Conservation (phyloP, 2,329 filamentous ascomycete species). For the Xylariaceae sp. region DNA sequence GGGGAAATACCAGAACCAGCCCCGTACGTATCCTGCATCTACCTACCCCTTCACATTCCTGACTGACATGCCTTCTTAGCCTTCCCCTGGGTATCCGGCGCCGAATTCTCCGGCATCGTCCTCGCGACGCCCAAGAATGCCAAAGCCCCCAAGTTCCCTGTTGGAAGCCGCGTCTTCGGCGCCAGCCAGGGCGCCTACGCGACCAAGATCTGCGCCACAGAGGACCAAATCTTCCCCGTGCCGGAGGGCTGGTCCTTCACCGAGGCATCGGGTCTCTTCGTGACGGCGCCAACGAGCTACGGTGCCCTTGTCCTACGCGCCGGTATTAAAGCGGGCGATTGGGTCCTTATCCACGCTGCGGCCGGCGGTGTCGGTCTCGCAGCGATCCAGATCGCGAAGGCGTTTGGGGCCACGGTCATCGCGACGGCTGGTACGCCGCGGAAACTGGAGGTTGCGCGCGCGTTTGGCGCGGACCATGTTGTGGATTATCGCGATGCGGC, state of each 20-base stretch:
- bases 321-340: constrained; percentile 71
- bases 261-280: constrained; percentile 82
- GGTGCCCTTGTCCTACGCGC: constrained; percentile 75
- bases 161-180: constrained; percentile 81
- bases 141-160: constrained; percentile 56
- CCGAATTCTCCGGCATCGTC: constrained; percentile 80
- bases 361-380: constrained; percentile 88
- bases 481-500: constrained; percentile 66
- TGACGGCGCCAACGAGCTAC: constrained; percentile 88
- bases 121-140: constrained; percentile 55
- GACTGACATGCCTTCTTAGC: constrained; percentile 39
- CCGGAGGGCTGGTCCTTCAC: constrained; percentile 77
- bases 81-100: constrained; percentile 81
- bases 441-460: constrained; percentile 72
- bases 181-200: constrained; percentile 82
- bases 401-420: constrained; percentile 84
- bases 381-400: constrained; percentile 91
- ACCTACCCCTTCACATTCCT: background rate
- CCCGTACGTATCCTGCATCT: constrained; percentile 41
- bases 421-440: constrained; percentile 78
- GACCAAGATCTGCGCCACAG: constrained; percentile 63
- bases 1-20: constrained; percentile 92
- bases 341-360: constrained; percentile 85
- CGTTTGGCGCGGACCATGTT: constrained; percentile 79
- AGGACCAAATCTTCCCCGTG: constrained; percentile 64